Evolutionary conservation across 352 stramenopile genomes (phyloP), one percentile per base, ranked within the genome.

Genomic region (Globisporangium perplexum): DNA sequence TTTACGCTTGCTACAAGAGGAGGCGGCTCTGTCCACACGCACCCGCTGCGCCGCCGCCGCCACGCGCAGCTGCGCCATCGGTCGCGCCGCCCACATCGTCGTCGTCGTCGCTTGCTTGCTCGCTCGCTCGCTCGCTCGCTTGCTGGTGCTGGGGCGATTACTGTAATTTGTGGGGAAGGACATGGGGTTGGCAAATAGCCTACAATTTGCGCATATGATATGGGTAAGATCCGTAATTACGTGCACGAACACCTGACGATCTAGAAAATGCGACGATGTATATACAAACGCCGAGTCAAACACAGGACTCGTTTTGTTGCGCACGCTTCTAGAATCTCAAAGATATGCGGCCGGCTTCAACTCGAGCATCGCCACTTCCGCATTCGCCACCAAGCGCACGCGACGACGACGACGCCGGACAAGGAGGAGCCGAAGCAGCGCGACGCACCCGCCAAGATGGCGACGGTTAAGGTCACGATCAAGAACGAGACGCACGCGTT

Each of bases 401-500:
- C 11, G 11, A 18, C 33, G 33, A 17, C 18, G 11, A 11, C 14
- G 33, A n/a, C n/a, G n/a, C n/a, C n/a, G 10, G 30, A 10, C 26
- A 30, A 2, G 5, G 26, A 33, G 35, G 5, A 14, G 35, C 35
- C 18, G n/a, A n/a, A n/a, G n/a, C n/a, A n/a, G 12, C 38, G 7
- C 38, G 7, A n/a, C 17, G 2, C 38, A 14, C 4, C 35, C 17
- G 28, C 18, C 20, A 38, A n/a, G 46, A 54, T 53, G 39, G 52
- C 77, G 59, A 78, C 71, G 52, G 88, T 94, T 50, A 86, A 78
- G 62, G 66, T 94, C 49, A 83, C 69, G 28, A 80, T 94, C 53
- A 92, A 91, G 75, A 93, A 81, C 64, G 84, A 94, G 53, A 57
- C 60, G 23, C 72, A 75, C 50, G 63, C 82, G 24, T 81, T 94